Evolutionary conservation across 768 basidiomycete genomes (phyloP).

Genomic region (Pleurotus citrinopileatus): DNA sequence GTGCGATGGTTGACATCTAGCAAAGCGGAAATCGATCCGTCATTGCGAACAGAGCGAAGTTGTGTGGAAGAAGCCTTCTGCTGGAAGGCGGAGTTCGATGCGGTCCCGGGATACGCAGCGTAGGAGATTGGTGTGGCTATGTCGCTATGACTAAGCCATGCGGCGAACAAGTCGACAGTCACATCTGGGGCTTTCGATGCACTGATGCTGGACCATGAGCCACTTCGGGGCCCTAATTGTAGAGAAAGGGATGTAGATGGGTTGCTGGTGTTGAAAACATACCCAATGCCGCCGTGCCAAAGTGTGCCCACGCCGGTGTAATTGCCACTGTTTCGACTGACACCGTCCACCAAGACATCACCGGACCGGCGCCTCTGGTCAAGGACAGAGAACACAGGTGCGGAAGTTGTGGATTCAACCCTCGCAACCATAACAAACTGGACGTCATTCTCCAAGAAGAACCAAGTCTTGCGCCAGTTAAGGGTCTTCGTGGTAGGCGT

Average conservation of each 20-base stretch:
- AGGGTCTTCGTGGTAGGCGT: constrained; percentile 28
- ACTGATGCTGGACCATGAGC: constrained; percentile 31
- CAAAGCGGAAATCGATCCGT: constrained; percentile 37
- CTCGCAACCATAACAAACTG: constrained; percentile 29
- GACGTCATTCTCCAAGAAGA: constrained; percentile 31
- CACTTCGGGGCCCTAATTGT: constrained; percentile 22
- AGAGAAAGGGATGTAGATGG: constrained; percentile 23
- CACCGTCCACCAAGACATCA: constrained; percentile 17
- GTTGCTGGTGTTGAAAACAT: constrained; percentile 28
- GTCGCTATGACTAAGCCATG: constrained; percentile 34
- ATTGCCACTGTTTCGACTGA: constrained; percentile 15
- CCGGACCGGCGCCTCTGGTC: constrained; percentile 27
- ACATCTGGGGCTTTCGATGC: constrained; percentile 23
- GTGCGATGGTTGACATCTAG: constrained; percentile 32
- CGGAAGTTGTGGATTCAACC: constrained; percentile 17
- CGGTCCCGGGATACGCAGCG: constrained; percentile 38
- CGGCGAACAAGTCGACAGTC: constrained; percentile 33
- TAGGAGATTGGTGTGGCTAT: constrained; percentile 29
- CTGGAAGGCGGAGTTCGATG: constrained; percentile 23
- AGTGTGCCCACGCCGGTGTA: constrained; percentile 25
- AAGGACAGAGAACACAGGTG: constrained; percentile 29
- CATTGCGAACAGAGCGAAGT: constrained; percentile 28
- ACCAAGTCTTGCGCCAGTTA: constrained; percentile 33
- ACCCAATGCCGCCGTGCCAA: constrained; percentile 32
- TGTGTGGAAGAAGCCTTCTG: constrained; percentile 18